A percentile compares a stretch with the other conserved stretches of the same genome.
Conservation (phyloP, 495 filamentous ascomycete genomes). For the Neurospora sp. region DNA sequence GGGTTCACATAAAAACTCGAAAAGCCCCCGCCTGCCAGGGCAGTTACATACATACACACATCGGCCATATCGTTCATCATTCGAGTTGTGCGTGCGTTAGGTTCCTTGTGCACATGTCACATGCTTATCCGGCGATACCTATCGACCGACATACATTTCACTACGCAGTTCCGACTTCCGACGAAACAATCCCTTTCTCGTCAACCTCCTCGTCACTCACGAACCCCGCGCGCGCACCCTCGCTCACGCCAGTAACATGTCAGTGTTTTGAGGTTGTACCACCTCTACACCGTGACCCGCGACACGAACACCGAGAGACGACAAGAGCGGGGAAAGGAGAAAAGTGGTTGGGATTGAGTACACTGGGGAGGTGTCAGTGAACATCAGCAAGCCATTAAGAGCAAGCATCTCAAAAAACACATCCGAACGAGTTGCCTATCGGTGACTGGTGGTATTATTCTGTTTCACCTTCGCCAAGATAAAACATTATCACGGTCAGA, state of each 20-base stretch:
- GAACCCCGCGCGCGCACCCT: not conserved
- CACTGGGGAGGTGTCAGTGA: not conserved
- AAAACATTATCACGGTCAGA: not conserved
- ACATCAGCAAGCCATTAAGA: not conserved
- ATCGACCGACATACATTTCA: not conserved
- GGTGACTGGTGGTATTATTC: not conserved
- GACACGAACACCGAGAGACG: not conserved
- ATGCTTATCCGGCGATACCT: not conserved
- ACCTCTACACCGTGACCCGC: not conserved
- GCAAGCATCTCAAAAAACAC: not conserved
- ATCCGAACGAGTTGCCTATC: not conserved
- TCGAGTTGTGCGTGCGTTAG: not conserved
- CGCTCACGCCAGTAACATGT: not conserved
- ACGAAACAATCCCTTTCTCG: not conserved
- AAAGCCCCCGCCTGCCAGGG: not conserved
- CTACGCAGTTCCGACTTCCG: not conserved
- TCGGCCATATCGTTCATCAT: not conserved
- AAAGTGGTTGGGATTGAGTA: not conserved
- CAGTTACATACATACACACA: not conserved
- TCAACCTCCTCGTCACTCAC: not conserved
- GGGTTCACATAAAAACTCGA: not conserved
- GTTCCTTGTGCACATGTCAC: not conserved
- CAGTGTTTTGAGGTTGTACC: not conserved
- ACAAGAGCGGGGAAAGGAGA: not conserved
- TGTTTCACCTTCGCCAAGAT: not conserved